Conservation (phyloP, 2,329 filamentous ascomycete species). For the Akanthomyces uredinophilus region DNA sequence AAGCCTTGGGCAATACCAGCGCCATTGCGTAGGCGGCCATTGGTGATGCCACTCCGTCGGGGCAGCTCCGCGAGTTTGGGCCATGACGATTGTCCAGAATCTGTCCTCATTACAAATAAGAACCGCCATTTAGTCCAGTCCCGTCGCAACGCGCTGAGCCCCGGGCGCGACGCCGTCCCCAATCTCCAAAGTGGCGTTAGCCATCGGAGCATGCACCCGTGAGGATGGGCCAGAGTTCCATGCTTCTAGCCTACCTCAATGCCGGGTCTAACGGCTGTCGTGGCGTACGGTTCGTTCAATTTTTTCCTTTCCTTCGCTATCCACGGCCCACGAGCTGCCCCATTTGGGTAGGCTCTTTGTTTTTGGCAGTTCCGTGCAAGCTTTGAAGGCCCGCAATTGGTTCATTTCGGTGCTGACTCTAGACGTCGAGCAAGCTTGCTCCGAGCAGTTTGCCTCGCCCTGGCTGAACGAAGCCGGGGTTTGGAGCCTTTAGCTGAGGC, state of each 20-base stretch:
- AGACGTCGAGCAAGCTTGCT: no score
- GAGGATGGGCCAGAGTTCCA: not conserved
- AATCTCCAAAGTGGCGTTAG: not conserved
- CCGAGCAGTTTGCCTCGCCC: not conserved
- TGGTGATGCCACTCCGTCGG: not conserved
- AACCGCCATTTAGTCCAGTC: not conserved
- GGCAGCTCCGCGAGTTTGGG: not conserved
- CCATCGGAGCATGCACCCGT: not conserved
- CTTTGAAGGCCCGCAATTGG: not conserved
- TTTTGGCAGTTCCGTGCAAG: not conserved
- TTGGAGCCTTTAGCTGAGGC: not conserved
- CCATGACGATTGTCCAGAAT: not conserved
- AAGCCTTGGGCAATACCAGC: not conserved
- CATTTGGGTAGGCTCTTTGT: not conserved
- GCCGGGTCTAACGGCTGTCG: not conserved
- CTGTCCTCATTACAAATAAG: not conserved
- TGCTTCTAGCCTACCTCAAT: not conserved
- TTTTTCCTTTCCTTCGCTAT: not conserved
- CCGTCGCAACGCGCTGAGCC: not conserved
- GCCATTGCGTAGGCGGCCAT: not conserved
- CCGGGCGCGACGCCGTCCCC: not conserved
- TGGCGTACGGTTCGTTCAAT: not conserved
- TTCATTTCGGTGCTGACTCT: not conserved
- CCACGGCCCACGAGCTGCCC: not conserved
- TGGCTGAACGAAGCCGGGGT: not conserved